Evolutionary conservation across 2,329 filamentous ascomycete genomes (phyloP), one percentile per base, ranked within the genome.

Genomic region (Talaromyces sp.): DNA sequence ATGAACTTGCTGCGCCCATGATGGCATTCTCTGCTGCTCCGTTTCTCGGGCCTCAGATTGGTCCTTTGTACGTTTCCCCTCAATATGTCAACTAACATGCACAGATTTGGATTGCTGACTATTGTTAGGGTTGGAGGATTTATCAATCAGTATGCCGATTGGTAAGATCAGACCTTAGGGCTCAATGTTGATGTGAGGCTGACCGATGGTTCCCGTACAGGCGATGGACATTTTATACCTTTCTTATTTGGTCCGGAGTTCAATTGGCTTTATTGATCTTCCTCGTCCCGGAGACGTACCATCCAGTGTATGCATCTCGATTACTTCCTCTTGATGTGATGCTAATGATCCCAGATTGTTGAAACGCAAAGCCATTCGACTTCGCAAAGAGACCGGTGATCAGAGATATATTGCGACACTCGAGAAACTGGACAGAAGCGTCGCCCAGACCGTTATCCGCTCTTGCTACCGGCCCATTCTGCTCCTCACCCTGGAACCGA

Each of bases 271-370:
- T 80, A 10, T 75, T 84, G 60, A 86, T 96, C 54, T 69, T 86
- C 35, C 69, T 90, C 35, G 90, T 96, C 2, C 92, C 91, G 5
- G 91, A 97, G 76, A 97, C 91, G 1, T 96, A 94, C 70, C 89
- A 81, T 61, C 81, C 81, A 21, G 82, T 74, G 70, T 52, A 39
- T n/a, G 48, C 35, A 22, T 39, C 13, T 11, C 11, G 3, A 5
- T 35, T 7, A 1, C 11, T 21, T 7, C 22, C 17, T 51, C 8
- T 15, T n/a, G 87, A 96, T 64, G 80, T 85, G 35, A 79, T 86
- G 21, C 35, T 39, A 37, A 52, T 25, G 8, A 39, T 17, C 13
- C 21, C 19, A 52, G 48, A 17, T 72, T 72, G 13, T 73, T 85
- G 2, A 78, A 84, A 40, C 68, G 73, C 19, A 85, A 85, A 65